Evolutionary conservation across 805 yeast genomes (phyloP).

Genomic region (Scheffersomyces lignosus): DNA sequence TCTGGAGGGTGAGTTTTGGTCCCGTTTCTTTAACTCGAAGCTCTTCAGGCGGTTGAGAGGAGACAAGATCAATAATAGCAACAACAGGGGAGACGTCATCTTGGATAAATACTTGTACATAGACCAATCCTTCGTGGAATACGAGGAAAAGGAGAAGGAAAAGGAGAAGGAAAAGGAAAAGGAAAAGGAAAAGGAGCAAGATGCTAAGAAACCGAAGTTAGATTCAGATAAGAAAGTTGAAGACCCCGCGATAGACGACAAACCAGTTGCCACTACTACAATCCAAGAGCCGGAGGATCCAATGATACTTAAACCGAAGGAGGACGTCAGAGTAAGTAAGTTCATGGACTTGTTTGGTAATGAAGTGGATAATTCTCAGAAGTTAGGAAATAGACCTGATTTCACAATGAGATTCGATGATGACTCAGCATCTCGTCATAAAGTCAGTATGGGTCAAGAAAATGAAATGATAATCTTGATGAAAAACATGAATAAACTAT

Average conservation of each 20-base stretch:
- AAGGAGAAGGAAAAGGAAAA: constrained; percentile 13
- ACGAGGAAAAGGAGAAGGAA: constrained; percentile 25
- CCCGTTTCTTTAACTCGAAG: constrained; percentile 88
- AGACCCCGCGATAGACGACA: constrained; percentile 1
- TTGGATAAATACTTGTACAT: constrained; percentile 79
- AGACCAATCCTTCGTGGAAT: constrained; percentile 56
- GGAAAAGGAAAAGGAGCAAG: too few species aligned
- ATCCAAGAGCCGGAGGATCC: constrained; percentile 15
- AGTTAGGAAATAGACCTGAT: constrained; percentile 80
- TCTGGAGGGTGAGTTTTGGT: constrained; percentile 93
- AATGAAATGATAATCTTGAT: constrained; percentile 73
- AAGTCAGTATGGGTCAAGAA: constrained; percentile 23
- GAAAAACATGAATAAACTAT: constrained; percentile 84
- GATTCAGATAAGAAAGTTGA: constrained; percentile 7
- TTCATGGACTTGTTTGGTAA: constrained; percentile 81
- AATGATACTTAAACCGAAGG: background rate
- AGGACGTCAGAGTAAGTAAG: constrained; percentile 55
- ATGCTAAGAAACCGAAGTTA: constrained; percentile 34
- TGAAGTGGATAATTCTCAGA: constrained; percentile 73
- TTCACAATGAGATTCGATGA: constrained; percentile 77
- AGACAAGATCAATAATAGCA: constrained; percentile 67
- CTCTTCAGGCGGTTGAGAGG: constrained; percentile 87
- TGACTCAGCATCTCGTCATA: constrained; percentile 14
- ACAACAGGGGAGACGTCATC: constrained; percentile 79
- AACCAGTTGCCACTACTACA: background rate